A percentile compares a stretch with the other conserved stretches of the same genome.
phyloP scores from a whole-genome alignment of 495 filamentous ascomycete genomes.

The Lentithecium fluviatile region DNA sequence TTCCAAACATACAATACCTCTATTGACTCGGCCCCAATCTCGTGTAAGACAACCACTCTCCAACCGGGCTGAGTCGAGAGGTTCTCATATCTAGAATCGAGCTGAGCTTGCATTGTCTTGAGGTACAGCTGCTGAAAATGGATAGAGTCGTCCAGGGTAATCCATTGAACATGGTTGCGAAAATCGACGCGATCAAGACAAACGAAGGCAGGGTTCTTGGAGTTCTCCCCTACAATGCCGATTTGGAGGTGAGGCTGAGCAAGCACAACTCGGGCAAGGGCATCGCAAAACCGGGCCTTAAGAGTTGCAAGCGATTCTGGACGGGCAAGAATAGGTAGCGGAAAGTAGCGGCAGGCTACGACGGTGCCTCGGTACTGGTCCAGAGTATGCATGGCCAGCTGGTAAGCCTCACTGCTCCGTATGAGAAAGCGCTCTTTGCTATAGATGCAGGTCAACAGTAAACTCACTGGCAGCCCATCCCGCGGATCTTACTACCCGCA shows the following conservation, averaged over 20 bases:
- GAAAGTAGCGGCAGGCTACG: constrained; percentile 21
- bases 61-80: constrained; percentile 20
- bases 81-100: constrained; percentile 16
- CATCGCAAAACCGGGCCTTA: constrained; percentile 4
- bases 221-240: constrained; percentile 16
- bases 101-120: constrained; percentile 14
- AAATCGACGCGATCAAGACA: constrained; percentile 13
- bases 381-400: constrained; percentile 23
- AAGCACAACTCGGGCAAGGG: constrained; percentile 12
- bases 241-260: constrained; percentile 19
- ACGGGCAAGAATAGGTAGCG: constrained; percentile 9
- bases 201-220: constrained; percentile 19
- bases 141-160: neutral
- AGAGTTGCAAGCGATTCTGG: constrained; percentile 6
- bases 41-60: constrained; percentile 18
- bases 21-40: neutral
- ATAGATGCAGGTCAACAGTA: neutral
- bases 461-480: constrained; percentile 24
- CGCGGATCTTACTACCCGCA: constrained; percentile 6
- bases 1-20: constrained; percentile 25
- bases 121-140: neutral
- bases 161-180: constrained; percentile 18
- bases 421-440: constrained; percentile 3
- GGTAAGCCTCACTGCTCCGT: constrained; percentile 21
- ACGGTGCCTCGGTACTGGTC: constrained; percentile 26